These are phyloP conservation scores for Vitis hybrid DNA, from an alignment of 177 flowering plant genomes.

Conservation along the genomic window DNA sequence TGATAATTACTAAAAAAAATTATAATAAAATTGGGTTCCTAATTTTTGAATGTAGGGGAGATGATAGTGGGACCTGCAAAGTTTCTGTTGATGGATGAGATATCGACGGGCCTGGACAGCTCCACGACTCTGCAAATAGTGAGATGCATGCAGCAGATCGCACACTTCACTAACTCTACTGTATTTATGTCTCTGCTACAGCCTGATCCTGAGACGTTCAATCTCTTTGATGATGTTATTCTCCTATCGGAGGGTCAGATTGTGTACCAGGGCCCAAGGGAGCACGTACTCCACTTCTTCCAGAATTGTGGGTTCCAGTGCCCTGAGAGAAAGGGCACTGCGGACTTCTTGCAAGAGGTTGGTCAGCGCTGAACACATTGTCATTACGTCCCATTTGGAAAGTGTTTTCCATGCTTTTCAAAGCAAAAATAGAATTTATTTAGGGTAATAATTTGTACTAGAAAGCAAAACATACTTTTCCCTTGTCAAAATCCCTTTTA, in stretches of 20 bases:
- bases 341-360: constrained; percentile 42
- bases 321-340: constrained; percentile 37
- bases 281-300: constrained; percentile 33
- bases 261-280: constrained; percentile 38
- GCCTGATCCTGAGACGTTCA: constrained; percentile 38
- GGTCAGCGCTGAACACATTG: constrained; percentile 46
- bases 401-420: background rate
- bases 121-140: constrained; percentile 40
- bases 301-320: constrained; percentile 29
- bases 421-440: no score
- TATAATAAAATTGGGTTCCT: no score
- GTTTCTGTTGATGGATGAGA: constrained; percentile 56
- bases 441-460: no score
- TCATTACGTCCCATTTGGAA: constrained; percentile 49
- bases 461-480: no score
- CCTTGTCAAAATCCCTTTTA: no score
- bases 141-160: constrained; percentile 28
- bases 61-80: constrained; percentile 45
- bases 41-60: constrained; percentile 27
- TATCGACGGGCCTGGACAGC: constrained; percentile 54
- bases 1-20: no score
- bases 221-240: constrained; percentile 37
- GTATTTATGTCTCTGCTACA: constrained; percentile 35
- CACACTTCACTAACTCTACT: constrained; percentile 27
- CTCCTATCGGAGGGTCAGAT: constrained; percentile 40